A percentile compares a stretch with the other conserved stretches of the same genome.
These are phyloP conservation scores for Auricularia sp. DNA, from an alignment of 768 basidiomycete species.

Conservation along the genomic window DNA sequence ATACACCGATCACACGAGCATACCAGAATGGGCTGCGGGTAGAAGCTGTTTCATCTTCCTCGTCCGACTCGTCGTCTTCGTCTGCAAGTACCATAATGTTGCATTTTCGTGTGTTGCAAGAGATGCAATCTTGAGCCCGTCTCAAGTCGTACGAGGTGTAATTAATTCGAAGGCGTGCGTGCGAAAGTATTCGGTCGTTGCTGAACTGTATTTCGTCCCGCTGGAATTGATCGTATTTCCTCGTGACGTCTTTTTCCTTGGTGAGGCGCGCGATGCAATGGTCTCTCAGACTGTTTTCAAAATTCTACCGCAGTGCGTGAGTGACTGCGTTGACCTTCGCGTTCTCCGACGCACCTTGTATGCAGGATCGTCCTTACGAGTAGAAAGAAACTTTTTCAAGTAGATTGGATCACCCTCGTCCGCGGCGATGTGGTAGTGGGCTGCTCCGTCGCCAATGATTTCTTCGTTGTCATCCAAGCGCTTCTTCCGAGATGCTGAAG, in stretches of 20 bases:
- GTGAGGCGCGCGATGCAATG: constrained; percentile 15
- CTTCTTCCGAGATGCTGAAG: not conserved
- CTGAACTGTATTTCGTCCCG: constrained; percentile 2
- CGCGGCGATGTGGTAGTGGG: not conserved
- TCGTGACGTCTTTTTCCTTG: constrained; percentile 16
- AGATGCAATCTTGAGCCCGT: constrained; percentile 32
- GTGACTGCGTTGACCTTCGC: too few relatives aligned
- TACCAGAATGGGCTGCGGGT: constrained; percentile 25
- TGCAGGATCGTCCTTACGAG: not conserved
- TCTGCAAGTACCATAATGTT: constrained; percentile 26
- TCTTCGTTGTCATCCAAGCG: not conserved
- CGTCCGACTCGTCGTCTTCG: constrained; percentile 1
- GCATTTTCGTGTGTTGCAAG: constrained; percentile 21
- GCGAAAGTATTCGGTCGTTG: constrained; percentile 2
- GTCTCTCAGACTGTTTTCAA: not conserved
- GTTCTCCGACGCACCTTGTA: constrained; percentile 9
- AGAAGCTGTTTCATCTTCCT: not conserved
- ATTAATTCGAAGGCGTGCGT: constrained; percentile 20
- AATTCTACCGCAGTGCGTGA: not conserved
- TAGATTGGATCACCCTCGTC: constrained; percentile 13
- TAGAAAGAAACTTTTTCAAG: constrained; percentile 7
- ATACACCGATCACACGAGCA: constrained; percentile 22
- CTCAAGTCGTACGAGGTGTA: constrained; percentile 35
- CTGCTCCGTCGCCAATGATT: not conserved
- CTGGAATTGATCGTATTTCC: constrained; percentile 9